A percentile compares a stretch with the other conserved stretches of the same genome.
phyloP scores from a whole-genome alignment of 495 filamentous ascomycete species.

The Lepraria neglecta region DNA sequence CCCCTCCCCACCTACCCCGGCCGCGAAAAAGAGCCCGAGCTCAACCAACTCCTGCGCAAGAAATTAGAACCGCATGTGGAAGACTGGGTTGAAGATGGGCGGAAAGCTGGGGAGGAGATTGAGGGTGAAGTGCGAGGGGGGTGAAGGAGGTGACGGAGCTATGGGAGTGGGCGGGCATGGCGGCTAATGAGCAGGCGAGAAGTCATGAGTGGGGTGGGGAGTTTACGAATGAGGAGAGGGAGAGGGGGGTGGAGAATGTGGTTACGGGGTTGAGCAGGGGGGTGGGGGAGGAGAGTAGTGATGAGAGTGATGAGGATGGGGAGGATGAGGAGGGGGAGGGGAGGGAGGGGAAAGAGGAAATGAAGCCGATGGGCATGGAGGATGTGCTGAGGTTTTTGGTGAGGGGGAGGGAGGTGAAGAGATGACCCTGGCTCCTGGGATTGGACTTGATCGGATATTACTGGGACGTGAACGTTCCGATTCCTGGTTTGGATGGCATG shows the following conservation, averaged over 20 bases:
- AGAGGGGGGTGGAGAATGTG: conserved; percentile 48
- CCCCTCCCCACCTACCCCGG: conserved; percentile 71
- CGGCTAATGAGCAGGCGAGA: conserved; percentile 46
- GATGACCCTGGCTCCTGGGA: conserved; percentile 6
- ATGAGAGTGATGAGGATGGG: conserved; percentile 41
- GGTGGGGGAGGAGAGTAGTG: conserved; percentile 37
- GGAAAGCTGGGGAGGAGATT: conserved; percentile 34
- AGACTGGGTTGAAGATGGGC: conserved; percentile 61
- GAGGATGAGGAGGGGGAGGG: conserved; percentile 38
- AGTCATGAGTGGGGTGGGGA: conserved; percentile 46
- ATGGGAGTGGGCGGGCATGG: conserved; percentile 48
- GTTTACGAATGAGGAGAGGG: conserved; percentile 49
- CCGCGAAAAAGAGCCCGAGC: conserved; percentile 56
- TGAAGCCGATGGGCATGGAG: conserved; percentile 40
- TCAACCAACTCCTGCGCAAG: conserved; percentile 65
- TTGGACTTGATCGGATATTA: not conserved
- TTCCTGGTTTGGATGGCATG: not conserved
- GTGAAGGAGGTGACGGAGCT: conserved; percentile 34
- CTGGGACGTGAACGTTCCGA: not conserved
- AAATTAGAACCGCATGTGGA: conserved; percentile 73
- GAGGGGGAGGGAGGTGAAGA: conserved; percentile 42
- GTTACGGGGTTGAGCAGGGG: conserved; percentile 35
- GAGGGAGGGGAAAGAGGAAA: conserved; percentile 34
- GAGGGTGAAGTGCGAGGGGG: conserved; percentile 19
- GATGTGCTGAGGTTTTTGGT: conserved; percentile 52